Evolutionary conservation across 495 filamentous ascomycete species (phyloP).

Genomic region (Lineolata rhizophorae): DNA sequence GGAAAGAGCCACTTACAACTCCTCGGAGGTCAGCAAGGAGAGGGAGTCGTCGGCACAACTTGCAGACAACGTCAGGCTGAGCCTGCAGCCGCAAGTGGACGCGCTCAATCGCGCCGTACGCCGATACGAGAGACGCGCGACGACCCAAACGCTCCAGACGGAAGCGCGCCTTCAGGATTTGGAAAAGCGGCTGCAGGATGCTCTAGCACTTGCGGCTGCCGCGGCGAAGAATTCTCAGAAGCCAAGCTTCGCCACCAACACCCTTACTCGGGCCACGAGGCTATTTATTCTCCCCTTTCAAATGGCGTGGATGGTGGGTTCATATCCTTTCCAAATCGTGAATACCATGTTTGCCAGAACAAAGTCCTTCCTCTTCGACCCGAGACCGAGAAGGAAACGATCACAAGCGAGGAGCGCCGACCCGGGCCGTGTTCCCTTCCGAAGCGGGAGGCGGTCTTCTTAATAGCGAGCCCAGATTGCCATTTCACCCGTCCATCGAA

Average conservation of each 20-base stretch:
- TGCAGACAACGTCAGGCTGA: conserved; percentile 35
- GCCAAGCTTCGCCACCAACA: conserved; percentile 7
- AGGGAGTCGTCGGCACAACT: conserved; percentile 11
- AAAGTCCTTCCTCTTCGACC: too few relatives aligned
- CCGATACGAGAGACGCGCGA: conserved; percentile 80
- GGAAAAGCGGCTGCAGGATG: conserved; percentile 49
- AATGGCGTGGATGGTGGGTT: conserved; percentile 4
- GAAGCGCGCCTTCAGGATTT: conserved; percentile 51
- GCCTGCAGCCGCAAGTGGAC: conserved; percentile 63
- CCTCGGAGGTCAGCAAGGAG: conserved; percentile 1
- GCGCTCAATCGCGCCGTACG: conserved; percentile 75
- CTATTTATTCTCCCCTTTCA: conserved; percentile 10
- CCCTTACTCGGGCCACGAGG: conserved; percentile 4
- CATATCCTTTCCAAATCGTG: conserved; percentile 5
- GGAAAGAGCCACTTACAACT: conserved; percentile 9
- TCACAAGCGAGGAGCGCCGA: too few relatives aligned
- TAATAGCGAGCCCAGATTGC: too few relatives aligned
- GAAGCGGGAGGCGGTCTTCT: too few relatives aligned
- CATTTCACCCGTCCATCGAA: too few relatives aligned
- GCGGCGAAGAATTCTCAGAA: conserved; percentile 29
- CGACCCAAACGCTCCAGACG: conserved; percentile 45
- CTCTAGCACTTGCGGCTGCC: conserved; percentile 54
- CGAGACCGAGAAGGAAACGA: too few relatives aligned
- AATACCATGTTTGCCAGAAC: too few relatives aligned
- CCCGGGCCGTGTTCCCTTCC: too few relatives aligned